Conservation (phyloP, 2,329 filamentous ascomycete genomes). For the Rutstroemia sp. region DNA sequence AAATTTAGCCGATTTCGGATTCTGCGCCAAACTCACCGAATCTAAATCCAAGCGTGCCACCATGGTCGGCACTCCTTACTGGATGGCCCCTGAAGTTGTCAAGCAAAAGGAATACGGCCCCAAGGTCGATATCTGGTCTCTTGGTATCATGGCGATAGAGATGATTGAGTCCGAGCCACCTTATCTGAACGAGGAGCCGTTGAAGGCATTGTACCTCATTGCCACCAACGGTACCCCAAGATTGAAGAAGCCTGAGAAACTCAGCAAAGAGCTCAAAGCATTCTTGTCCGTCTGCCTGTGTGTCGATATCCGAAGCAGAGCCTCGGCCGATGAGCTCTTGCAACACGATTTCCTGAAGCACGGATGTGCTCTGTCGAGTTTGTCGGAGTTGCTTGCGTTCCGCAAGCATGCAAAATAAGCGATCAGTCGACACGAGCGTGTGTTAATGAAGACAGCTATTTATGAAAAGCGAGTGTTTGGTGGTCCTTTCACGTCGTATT, state of each 20-base stretch:
- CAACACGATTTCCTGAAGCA: slow-evolving; percentile 90
- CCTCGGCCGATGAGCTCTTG: slow-evolving; percentile 82
- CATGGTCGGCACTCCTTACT: slow-evolving; percentile 98
- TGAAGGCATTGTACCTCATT: slow-evolving; percentile 90
- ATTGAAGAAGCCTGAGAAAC: slow-evolving; percentile 96
- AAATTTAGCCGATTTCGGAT: slow-evolving; percentile 81
- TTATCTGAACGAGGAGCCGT: slow-evolving; percentile 89
- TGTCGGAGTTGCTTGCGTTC: slow-evolving; percentile 84
- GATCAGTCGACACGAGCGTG: not conserved
- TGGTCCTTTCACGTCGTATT: slow-evolving; percentile 3
- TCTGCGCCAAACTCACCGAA: slow-evolving; percentile 97
- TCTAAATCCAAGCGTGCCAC: slow-evolving; percentile 95
- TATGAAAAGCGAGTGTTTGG: slow-evolving; percentile 5
- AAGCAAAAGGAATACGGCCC: slow-evolving; percentile 95
- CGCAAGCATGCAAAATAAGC: slow-evolving; percentile 62
- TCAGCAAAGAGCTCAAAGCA: slow-evolving; percentile 95
- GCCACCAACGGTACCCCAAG: slow-evolving; percentile 94
- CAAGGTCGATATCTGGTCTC: slow-evolving; percentile 97
- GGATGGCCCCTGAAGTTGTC: slow-evolving; percentile 99
- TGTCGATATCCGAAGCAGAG: slow-evolving; percentile 90
- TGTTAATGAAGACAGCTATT: slow-evolving; percentile 7
- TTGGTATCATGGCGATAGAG: slow-evolving; percentile 99
- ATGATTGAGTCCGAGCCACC: slow-evolving; percentile 99
- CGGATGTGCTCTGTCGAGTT: slow-evolving; percentile 73
- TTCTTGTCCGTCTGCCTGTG: slow-evolving; percentile 96